phyloP scores from a whole-genome alignment of 805 yeast species.

The Candida awuae region DNA sequence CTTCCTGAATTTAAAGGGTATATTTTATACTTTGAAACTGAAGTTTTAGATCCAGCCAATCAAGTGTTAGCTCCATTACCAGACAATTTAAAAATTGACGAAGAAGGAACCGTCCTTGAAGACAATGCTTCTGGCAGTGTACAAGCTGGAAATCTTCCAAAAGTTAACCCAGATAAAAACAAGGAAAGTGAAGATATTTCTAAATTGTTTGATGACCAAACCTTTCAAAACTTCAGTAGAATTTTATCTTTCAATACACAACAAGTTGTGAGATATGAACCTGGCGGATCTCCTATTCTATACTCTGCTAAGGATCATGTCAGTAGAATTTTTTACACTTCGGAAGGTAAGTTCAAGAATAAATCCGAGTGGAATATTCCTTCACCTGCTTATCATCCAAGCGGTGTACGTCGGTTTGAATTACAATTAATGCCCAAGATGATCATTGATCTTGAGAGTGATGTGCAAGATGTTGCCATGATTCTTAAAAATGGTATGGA shows the following conservation, averaged over 20 bases:
- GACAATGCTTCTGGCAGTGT: slow-evolving; percentile 8
- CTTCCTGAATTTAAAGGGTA: slow-evolving; percentile 56
- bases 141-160: slow-evolving; percentile 16
- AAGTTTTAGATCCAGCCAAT: slow-evolving; percentile 45
- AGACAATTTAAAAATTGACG: slow-evolving; percentile 23
- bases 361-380: slow-evolving; percentile 36
- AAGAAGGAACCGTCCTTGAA: slow-evolving; percentile 11
- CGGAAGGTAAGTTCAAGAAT: slow-evolving; percentile 19
- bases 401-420: slow-evolving; percentile 61
- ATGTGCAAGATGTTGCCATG: slow-evolving; percentile 30
- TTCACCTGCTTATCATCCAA: slow-evolving; percentile 51
- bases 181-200: slow-evolving; percentile 40
- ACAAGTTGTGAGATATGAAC: slow-evolving; percentile 80
- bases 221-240: slow-evolving; percentile 71
- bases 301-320: slow-evolving; percentile 58
- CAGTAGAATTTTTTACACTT: slow-evolving; percentile 34
- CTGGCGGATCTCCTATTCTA: slow-evolving; percentile 69
- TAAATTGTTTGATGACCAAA: slow-evolving; percentile 60
- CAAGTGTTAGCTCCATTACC: slow-evolving; percentile 38
- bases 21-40: slow-evolving; percentile 66
- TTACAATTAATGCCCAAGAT: slow-evolving; percentile 92
- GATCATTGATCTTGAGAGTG: slow-evolving; percentile 66
- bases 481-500: slow-evolving; percentile 73
- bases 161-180: slow-evolving; percentile 9
- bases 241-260: slow-evolving; percentile 72